phyloP scores from a whole-genome alignment of 768 basidiomycete genomes.

The Kondoa subrosea region DNA sequence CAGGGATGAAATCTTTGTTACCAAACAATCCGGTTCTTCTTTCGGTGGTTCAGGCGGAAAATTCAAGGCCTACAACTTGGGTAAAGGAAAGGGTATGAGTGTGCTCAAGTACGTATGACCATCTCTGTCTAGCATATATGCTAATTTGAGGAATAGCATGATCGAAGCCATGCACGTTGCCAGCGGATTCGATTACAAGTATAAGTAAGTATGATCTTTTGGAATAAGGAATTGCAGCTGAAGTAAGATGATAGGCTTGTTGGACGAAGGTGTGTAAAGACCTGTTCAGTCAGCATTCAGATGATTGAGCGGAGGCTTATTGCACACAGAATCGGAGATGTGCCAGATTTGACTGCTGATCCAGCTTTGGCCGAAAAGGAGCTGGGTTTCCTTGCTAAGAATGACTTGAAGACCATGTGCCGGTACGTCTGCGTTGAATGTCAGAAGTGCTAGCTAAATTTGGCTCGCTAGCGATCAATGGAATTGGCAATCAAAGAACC shows the following conservation, averaged over 20 bases:
- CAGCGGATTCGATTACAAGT: conserved; percentile 71
- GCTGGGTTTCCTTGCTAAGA: conserved; percentile 72
- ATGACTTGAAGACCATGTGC: conserved; percentile 80
- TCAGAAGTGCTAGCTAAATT: background rate
- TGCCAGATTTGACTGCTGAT: conserved; percentile 89
- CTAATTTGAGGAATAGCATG: conserved; percentile 37
- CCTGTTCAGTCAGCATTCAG: background rate
- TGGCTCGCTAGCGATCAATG: conserved; percentile 48
- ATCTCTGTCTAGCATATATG: background rate
- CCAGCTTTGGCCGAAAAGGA: conserved; percentile 79
- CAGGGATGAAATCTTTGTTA: conserved; percentile 37
- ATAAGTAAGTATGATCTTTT: conserved; percentile 36
- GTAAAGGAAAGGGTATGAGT: conserved; percentile 76
- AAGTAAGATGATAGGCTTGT: conserved; percentile 39
- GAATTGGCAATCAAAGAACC: conserved; percentile 83
- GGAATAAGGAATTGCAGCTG: background rate
- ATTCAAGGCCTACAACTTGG: conserved; percentile 81
- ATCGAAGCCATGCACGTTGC: conserved; percentile 85
- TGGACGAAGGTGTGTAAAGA: conserved; percentile 56
- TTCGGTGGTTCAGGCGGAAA: conserved; percentile 34
- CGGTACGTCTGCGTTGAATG: conserved; percentile 27
- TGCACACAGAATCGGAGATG: conserved; percentile 62
- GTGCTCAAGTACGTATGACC: conserved; percentile 52
- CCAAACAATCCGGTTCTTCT: conserved; percentile 10
- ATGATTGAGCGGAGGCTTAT: background rate